Conservation (phyloP, 2,329 filamentous ascomycete species). For the Diaporthe australafricana region DNA sequence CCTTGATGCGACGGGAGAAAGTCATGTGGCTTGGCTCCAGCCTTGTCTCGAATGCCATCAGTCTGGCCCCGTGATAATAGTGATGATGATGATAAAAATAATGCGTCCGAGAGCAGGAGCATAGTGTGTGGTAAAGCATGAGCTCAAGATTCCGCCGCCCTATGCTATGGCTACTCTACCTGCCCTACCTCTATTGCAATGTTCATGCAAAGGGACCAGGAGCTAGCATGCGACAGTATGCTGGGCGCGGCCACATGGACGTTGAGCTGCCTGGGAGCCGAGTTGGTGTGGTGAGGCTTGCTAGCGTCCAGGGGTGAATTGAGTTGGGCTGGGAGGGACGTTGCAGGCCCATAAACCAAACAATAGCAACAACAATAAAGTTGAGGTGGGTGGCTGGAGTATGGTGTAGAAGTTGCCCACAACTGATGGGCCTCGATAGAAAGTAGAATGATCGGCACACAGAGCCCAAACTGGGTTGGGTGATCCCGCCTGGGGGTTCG, state of each 20-base stretch:
- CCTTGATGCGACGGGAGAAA: neutral
- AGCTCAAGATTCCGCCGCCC: constrained; percentile 28
- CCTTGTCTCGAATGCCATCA: neutral
- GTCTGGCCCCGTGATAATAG: neutral
- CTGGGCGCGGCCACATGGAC: constrained; percentile 19
- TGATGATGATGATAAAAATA: neutral
- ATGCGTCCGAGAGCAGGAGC: constrained; percentile 8
- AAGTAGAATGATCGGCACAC: neutral
- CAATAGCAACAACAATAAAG: neutral
- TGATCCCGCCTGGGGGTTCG: constrained; percentile 14
- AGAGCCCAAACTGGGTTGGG: constrained; percentile 26
- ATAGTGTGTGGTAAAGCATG: constrained; percentile 16
- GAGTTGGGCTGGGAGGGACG: constrained; percentile 9
- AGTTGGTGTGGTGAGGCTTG: constrained; percentile 25
- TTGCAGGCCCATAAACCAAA: neutral
- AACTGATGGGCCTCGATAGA: neutral
- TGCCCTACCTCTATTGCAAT: constrained; percentile 20
- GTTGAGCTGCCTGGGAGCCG: neutral
- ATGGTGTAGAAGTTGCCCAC: neutral
- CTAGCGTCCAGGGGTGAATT: constrained; percentile 2
- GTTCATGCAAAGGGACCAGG: constrained; percentile 9
- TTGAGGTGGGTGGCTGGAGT: neutral
- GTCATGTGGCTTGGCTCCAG: neutral
- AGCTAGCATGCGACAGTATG: constrained; percentile 16
- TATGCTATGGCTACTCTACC: constrained; percentile 13